These are phyloP conservation scores for Aurantiochytrium sp. DNA, from an alignment of 108 stramenopile genomes.

Conservation along the genomic window DNA sequence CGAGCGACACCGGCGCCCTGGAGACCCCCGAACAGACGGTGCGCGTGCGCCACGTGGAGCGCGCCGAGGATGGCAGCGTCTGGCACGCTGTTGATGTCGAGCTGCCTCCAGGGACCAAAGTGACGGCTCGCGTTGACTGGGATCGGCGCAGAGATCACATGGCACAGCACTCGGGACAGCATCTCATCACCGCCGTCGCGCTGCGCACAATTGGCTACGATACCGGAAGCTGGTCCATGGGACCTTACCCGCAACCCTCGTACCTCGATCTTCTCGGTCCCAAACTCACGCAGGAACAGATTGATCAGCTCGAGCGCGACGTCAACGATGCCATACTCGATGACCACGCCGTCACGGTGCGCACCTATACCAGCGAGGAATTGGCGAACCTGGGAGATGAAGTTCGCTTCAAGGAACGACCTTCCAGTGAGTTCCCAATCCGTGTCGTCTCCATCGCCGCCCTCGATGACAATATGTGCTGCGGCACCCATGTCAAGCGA, in stretches of 20 bases:
- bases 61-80: not conserved
- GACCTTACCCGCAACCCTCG: not conserved
- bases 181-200: constrained; percentile 28
- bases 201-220: not conserved
- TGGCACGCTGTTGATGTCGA: not conserved
- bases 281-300: not conserved
- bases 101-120: not conserved
- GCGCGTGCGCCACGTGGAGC: not conserved
- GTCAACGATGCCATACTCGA: constrained; percentile 13
- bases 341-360: not conserved
- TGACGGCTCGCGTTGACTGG: constrained; percentile 25
- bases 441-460: constrained; percentile 24
- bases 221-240: not conserved
- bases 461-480: constrained; percentile 30
- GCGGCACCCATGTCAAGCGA: constrained; percentile 29
- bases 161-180: constrained; percentile 33
- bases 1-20: constrained; percentile 8
- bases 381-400: not conserved
- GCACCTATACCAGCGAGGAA: not conserved
- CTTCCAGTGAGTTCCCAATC: not conserved
- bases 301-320: constrained; percentile 15
- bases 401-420: not conserved
- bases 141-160: constrained; percentile 25
- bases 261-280: not conserved
- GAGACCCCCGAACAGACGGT: not conserved